phyloP scores from a whole-genome alignment of 208 protist genomes.

The Phytomonas francai region DNA sequence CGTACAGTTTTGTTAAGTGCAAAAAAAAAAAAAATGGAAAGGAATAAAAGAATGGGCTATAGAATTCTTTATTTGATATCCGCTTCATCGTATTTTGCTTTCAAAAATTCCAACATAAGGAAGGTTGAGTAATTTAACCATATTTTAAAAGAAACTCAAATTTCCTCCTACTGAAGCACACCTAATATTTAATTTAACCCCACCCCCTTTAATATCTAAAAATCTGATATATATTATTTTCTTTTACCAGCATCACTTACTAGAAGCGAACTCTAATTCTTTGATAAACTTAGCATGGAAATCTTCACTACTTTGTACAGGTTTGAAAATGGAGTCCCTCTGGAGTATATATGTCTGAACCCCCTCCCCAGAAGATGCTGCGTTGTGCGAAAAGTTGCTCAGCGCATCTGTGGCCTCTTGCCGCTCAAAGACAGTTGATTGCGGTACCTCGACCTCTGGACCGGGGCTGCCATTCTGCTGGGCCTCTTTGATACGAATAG shows the following conservation, averaged over 20 bases:
- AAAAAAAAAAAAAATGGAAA: slow-evolving; percentile 4
- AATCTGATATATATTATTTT: slow-evolving; percentile 12
- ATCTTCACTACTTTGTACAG: slow-evolving; percentile 19
- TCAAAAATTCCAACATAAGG: not conserved
- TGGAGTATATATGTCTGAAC: slow-evolving; percentile 12
- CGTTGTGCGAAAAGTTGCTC: slow-evolving; percentile 77
- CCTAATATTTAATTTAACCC: not conserved
- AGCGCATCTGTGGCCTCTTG: slow-evolving; percentile 78
- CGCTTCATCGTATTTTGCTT: not conserved
- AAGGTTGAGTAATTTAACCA: not conserved
- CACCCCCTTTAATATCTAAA: too few species aligned
- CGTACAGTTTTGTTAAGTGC: not conserved
- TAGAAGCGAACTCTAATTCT: not conserved
- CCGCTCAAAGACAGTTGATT: slow-evolving; percentile 56
- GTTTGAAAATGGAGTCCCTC: slow-evolving; percentile 22
- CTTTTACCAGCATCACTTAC: not conserved
- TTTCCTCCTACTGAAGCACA: not conserved
- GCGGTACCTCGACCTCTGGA: slow-evolving; percentile 30
- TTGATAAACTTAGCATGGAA: slow-evolving; percentile 26
- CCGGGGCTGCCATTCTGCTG: slow-evolving; percentile 13
- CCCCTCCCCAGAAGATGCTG: slow-evolving; percentile 21
- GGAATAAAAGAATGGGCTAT: slow-evolving; percentile 9
- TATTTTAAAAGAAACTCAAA: not conserved
- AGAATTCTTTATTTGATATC: not conserved
- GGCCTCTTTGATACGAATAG: slow-evolving; percentile 26